A percentile compares a stretch with the other conserved stretches of the same genome.
These are phyloP conservation scores for Jatropha podagrica DNA, from an alignment of 441 rosid genomes.

Conservation along the genomic window DNA sequence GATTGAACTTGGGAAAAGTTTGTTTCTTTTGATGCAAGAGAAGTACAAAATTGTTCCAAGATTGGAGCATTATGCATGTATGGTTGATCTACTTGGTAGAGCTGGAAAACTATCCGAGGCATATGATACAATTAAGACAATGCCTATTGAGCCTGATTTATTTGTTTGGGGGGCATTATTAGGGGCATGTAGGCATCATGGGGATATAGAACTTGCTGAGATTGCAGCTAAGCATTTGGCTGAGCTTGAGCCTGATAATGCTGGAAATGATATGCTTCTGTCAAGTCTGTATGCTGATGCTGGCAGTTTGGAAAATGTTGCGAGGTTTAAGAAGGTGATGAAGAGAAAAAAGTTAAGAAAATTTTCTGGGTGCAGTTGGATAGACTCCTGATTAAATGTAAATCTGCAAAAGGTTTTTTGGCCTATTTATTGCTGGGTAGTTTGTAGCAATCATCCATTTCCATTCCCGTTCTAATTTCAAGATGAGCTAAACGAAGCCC, in stretches of 20 bases:
- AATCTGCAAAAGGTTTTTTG: too few relatives aligned
- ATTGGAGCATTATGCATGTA: constrained; percentile 75
- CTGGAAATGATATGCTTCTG: constrained; percentile 54
- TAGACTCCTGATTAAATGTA: constrained; percentile 30
- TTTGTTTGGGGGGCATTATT: constrained; percentile 89
- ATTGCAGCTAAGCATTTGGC: constrained; percentile 57
- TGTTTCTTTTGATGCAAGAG: constrained; percentile 63
- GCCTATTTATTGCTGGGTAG: not conserved
- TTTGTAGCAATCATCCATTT: not conserved
- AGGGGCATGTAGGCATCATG: constrained; percentile 80
- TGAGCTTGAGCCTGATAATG: constrained; percentile 72
- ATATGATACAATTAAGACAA: constrained; percentile 45
- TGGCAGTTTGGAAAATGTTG: constrained; percentile 58
- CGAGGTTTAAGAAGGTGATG: constrained; percentile 49
- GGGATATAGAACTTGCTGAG: constrained; percentile 58
- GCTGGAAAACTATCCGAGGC: constrained; percentile 70
- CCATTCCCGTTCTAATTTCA: not conserved
- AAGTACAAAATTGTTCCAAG: constrained; percentile 63
- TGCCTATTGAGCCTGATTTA: constrained; percentile 70
- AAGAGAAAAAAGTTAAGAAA: constrained; percentile 44
- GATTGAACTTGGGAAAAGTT: constrained; percentile 56
- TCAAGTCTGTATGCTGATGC: constrained; percentile 60
- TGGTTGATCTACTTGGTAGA: constrained; percentile 82
- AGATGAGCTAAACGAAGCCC: too few relatives aligned
- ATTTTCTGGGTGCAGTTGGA: constrained; percentile 73